Evolutionary conservation across 2,329 filamentous ascomycete genomes (phyloP).

Genomic region (Pyrenochaeta sp.): DNA sequence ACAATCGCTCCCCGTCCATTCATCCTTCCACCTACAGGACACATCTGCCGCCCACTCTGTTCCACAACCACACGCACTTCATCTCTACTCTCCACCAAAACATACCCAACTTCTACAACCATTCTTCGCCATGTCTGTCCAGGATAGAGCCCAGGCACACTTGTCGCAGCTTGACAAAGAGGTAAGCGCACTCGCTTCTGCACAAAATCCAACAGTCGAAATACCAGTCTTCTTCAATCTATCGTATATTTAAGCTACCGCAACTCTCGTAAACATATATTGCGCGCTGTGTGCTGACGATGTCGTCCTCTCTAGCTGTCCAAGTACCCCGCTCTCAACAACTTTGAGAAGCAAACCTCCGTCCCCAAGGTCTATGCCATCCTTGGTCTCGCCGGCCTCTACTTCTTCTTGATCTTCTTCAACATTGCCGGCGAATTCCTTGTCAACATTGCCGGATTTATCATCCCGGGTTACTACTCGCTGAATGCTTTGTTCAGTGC

Average conservation of each 20-base stretch:
- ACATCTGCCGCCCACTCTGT: conserved; percentile 22
- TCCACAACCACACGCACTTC: conserved; percentile 8
- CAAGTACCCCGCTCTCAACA: conserved; percentile 84
- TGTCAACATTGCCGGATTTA: conserved; percentile 85
- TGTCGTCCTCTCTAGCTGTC: conserved; percentile 68
- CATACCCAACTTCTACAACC: conserved; percentile 10
- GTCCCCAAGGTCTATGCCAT: conserved; percentile 87
- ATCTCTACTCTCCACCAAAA: conserved; percentile 5
- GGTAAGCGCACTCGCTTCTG: conserved; percentile 61
- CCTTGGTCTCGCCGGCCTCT: conserved; percentile 77
- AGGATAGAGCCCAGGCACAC: conserved; percentile 79
- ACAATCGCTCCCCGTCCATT: conserved; percentile 36
- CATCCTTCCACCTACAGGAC: conserved; percentile 26
- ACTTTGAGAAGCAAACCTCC: conserved; percentile 83
- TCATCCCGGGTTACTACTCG: conserved; percentile 86
- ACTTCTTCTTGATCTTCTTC: conserved; percentile 92
- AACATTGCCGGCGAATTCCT: conserved; percentile 89
- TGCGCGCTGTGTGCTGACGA: conserved; percentile 28
- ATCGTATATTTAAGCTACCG: background rate
- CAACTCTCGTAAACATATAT: background rate
- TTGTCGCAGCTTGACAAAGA: conserved; percentile 83
- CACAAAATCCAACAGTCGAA: conserved; percentile 15
- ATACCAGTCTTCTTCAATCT: background rate
- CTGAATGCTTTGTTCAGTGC: conserved; percentile 77
- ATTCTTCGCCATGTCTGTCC: conserved; percentile 70